These are phyloP conservation scores for Penicillium simplicissimum DNA, from an alignment of 495 filamentous ascomycete genomes.

Conservation along the genomic window DNA sequence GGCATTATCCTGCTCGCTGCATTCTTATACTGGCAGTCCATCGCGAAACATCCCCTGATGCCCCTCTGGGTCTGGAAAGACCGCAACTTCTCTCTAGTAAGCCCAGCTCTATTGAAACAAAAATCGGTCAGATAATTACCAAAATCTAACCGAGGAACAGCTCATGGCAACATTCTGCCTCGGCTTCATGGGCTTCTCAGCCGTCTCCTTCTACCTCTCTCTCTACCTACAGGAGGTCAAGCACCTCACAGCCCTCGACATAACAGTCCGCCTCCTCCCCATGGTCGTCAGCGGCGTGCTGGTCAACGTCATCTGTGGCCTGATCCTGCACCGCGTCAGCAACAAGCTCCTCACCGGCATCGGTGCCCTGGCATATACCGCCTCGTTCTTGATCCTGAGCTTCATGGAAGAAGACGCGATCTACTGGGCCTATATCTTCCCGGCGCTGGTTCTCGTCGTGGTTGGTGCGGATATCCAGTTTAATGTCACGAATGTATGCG, in stretches of 20 bases:
- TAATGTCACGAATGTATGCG: conserved; percentile 54
- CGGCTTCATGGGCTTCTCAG: conserved; percentile 41
- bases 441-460: conserved; percentile 50
- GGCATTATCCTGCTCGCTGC: conserved; percentile 56
- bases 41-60: conserved; percentile 35
- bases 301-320: conserved; percentile 55
- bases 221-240: conserved; percentile 50
- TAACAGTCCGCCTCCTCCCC: conserved; percentile 58
- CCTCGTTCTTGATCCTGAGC: conserved; percentile 56
- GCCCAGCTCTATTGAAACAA: neutral
- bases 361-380: conserved; percentile 44
- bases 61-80: conserved; percentile 43
- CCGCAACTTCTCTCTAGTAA: conserved; percentile 40
- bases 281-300: conserved; percentile 53
- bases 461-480: conserved; percentile 61
- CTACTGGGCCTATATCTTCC: conserved; percentile 62
- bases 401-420: conserved; percentile 42
- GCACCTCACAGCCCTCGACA: conserved; percentile 40
- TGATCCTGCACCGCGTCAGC: conserved; percentile 54
- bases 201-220: conserved; percentile 37
- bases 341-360: conserved; percentile 50
- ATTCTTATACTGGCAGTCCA: conserved; percentile 65
- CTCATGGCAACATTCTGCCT: conserved; percentile 36
- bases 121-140: conserved; percentile 1
- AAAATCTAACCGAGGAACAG: conserved; percentile 7